These are phyloP conservation scores for Microascus cirrosus DNA, from an alignment of 2,329 filamentous ascomycete species.

Conservation along the genomic window DNA sequence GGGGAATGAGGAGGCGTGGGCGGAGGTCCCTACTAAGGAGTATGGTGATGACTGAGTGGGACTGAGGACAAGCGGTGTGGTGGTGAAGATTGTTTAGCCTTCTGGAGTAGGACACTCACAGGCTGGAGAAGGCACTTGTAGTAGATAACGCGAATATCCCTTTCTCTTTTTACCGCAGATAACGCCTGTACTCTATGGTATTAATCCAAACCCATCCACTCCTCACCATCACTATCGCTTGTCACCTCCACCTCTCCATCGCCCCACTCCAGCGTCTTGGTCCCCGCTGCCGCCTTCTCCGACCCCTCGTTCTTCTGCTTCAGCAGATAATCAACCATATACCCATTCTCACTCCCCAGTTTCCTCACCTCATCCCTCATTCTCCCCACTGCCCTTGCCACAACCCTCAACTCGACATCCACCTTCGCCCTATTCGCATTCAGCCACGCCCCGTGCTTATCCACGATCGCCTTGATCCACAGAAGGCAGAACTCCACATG, in stretches of 20 bases:
- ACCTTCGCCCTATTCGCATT: slow-evolving; percentile 70
- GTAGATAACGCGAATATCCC: not conserved
- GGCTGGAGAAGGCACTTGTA: not conserved
- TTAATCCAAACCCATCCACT: slow-evolving; percentile 10
- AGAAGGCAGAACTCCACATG: slow-evolving; percentile 91
- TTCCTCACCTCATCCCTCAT: slow-evolving; percentile 75
- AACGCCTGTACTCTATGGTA: not conserved
- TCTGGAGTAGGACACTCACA: not conserved
- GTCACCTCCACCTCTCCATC: slow-evolving; percentile 19
- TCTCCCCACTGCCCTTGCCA: slow-evolving; percentile 67
- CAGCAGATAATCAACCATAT: slow-evolving; percentile 75
- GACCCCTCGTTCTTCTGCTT: not conserved
- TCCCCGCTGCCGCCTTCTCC: slow-evolving; percentile 11
- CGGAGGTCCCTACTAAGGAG: not conserved
- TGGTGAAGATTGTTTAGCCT: not conserved
- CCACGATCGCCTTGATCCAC: slow-evolving; percentile 79
- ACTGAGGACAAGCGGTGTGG: not conserved
- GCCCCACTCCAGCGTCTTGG: slow-evolving; percentile 12
- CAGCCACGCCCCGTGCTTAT: slow-evolving; percentile 75
- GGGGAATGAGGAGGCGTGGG: slow-evolving; percentile 6
- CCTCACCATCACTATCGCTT: slow-evolving; percentile 17
- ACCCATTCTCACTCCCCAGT: slow-evolving; percentile 78
- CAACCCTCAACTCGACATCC: slow-evolving; percentile 72
- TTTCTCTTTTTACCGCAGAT: not conserved
- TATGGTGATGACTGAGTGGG: not conserved